Evolutionary conservation across 352 stramenopile species (phyloP).

Genomic region (Phytophthora podocarpi): DNA sequence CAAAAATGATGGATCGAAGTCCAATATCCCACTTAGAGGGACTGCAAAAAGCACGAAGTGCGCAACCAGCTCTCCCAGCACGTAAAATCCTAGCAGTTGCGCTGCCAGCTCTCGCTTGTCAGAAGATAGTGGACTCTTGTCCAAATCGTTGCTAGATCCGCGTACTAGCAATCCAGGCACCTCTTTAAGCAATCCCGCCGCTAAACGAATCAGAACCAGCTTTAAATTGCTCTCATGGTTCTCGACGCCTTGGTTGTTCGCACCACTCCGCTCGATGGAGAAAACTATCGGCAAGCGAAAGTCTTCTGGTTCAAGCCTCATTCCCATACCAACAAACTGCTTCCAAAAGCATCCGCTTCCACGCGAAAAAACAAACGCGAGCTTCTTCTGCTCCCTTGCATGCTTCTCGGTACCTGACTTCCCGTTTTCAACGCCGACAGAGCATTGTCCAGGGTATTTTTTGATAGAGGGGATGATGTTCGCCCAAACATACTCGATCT

Average conservation of each 20-base stretch:
- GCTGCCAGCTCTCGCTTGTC: constrained; percentile 24
- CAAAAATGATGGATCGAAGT: constrained; percentile 64
- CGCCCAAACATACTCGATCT: constrained; percentile 52
- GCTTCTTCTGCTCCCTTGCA: constrained; percentile 21
- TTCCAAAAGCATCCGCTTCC: constrained; percentile 44
- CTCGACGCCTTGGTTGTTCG: constrained; percentile 8
- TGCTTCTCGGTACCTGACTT: not conserved
- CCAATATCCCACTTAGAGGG: constrained; percentile 52
- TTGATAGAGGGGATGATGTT: constrained; percentile 50
- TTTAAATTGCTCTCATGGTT: constrained; percentile 38
- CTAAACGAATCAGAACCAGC: constrained; percentile 45
- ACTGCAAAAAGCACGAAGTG: constrained; percentile 61
- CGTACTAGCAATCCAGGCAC: constrained; percentile 42
- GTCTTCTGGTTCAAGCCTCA: constrained; percentile 40
- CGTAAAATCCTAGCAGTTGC: constrained; percentile 53
- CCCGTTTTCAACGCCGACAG: constrained; percentile 2
- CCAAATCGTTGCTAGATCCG: not conserved
- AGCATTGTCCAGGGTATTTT: not conserved
- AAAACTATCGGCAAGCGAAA: constrained; percentile 58
- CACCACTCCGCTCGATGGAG: constrained; percentile 21
- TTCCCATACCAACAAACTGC: constrained; percentile 54
- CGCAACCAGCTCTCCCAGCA: constrained; percentile 68
- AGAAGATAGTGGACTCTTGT: not conserved
- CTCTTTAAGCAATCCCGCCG: constrained; percentile 33
- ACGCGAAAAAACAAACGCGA: constrained; percentile 47